Percentiles rank a stretch among this genome's conserved stretches.
phyloP scores from a whole-genome alignment of 2,329 filamentous ascomycete genomes.

The Cordyceps sp. region DNA sequence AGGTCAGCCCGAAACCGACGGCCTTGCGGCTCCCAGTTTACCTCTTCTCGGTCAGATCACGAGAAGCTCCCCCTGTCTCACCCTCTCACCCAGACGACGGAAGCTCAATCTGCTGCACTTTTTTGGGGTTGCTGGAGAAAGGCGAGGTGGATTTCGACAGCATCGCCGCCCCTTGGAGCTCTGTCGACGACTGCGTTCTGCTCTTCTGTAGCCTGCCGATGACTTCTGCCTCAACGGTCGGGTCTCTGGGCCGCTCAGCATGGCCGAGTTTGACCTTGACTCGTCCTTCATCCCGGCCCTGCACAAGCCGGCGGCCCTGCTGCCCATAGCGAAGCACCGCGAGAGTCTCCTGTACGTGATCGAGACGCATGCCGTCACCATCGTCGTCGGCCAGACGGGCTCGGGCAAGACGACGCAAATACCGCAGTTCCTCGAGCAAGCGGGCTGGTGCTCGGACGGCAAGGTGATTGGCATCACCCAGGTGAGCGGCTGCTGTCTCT shows the following conservation, averaged over 20 bases:
- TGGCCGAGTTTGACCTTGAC: slow-evolving; percentile 40
- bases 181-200: too few relatives aligned
- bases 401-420: slow-evolving; percentile 94
- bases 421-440: slow-evolving; percentile 75
- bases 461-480: slow-evolving; percentile 82
- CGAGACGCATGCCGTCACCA: slow-evolving; percentile 69
- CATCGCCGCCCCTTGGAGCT: too few relatives aligned
- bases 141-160: too few relatives aligned
- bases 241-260: slow-evolving; percentile 8
- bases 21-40: too few relatives aligned
- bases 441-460: slow-evolving; percentile 75
- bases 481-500: slow-evolving; percentile 29
- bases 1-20: too few relatives aligned
- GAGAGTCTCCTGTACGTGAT: slow-evolving; percentile 70
- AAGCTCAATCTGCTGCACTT: too few relatives aligned
- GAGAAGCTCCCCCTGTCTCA: too few relatives aligned
- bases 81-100: too few relatives aligned
- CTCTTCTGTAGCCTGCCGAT: too few relatives aligned
- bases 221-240: background rate
- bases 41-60: too few relatives aligned
- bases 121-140: too few relatives aligned
- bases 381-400: slow-evolving; percentile 85
- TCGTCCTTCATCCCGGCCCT: slow-evolving; percentile 59
- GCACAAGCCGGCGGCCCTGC: slow-evolving; percentile 66
- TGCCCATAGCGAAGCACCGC: slow-evolving; percentile 76